Evolutionary conservation across 352 stramenopile species (phyloP).

Genomic region (Phytophthora sp.): DNA sequence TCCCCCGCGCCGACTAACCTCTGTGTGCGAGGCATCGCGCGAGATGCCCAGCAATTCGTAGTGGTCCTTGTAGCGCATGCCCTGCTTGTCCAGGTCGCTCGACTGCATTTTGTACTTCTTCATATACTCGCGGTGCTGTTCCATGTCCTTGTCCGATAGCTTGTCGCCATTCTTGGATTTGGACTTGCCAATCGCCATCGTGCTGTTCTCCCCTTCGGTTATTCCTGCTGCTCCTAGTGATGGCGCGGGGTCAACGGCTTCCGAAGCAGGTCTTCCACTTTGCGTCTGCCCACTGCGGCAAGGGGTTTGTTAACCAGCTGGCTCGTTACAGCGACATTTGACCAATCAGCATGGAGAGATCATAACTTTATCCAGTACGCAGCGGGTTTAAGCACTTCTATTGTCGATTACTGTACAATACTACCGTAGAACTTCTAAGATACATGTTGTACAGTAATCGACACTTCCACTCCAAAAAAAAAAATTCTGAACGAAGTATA

Average conservation of each 20-base stretch:
- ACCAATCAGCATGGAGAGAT: background rate
- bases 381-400: too few species aligned
- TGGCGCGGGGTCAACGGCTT: too few species aligned
- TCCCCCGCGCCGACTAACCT: constrained; percentile 41
- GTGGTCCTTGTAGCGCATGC: constrained; percentile 80
- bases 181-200: constrained; percentile 20
- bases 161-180: constrained; percentile 31
- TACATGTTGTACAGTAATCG: too few species aligned
- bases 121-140: constrained; percentile 88
- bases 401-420: too few species aligned
- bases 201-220: background rate
- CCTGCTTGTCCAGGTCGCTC: constrained; percentile 58
- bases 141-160: constrained; percentile 77
- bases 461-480: too few species aligned
- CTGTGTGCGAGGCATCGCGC: constrained; percentile 67
- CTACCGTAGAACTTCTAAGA: too few species aligned
- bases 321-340: background rate
- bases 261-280: background rate
- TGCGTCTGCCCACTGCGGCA: constrained; percentile 5
- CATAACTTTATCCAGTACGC: too few species aligned
- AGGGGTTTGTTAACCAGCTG: constrained; percentile 21
- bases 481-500: too few species aligned
- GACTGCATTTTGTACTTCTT: constrained; percentile 89
- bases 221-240: background rate
- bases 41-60: constrained; percentile 73